phyloP scores from a whole-genome alignment of 257 asterid genomes.

The Schizonepeta tenuifolia region DNA sequence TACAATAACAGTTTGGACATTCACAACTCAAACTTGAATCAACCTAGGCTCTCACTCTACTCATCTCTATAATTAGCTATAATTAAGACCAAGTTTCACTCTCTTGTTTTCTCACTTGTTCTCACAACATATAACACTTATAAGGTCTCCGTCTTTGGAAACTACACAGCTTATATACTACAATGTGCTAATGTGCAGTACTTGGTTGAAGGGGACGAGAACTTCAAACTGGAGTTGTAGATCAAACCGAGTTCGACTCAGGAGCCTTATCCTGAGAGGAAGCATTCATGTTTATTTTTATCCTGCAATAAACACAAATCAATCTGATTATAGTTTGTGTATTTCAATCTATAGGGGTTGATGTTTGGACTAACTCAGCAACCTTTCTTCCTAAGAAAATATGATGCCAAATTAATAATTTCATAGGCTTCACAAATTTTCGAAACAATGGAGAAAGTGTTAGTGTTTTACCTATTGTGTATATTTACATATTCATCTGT shows the following conservation, averaged over 20 bases:
- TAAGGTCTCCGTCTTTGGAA: slow-evolving; percentile 12
- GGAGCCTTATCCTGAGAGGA: slow-evolving; percentile 62
- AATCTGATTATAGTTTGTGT: not conserved
- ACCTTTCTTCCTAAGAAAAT: not conserved
- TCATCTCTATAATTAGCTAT: slow-evolving; percentile 14
- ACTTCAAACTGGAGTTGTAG: slow-evolving; percentile 36
- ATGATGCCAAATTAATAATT: not conserved
- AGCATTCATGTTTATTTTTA: slow-evolving; percentile 88
- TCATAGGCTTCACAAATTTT: not conserved
- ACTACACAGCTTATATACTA: slow-evolving; percentile 27
- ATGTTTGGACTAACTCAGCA: not conserved
- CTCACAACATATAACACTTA: slow-evolving; percentile 8
- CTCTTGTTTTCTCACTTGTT: not conserved
- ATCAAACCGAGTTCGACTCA: slow-evolving; percentile 33
- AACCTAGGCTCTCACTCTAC: not conserved
- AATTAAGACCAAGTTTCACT: slow-evolving; percentile 16
- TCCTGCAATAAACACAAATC: slow-evolving; percentile 60
- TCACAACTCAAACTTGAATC: slow-evolving; percentile 23
- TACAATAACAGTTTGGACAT: not conserved
- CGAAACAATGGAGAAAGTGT: not conserved
- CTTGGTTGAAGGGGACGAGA: slow-evolving; percentile 26
- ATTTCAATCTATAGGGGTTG: not conserved
- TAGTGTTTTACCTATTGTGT: slow-evolving; percentile 74
- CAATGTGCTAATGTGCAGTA: slow-evolving; percentile 29
- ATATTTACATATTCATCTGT: slow-evolving; percentile 97